Conservation (phyloP, 2,329 filamentous ascomycete species). For the Mariannaea elegans region DNA sequence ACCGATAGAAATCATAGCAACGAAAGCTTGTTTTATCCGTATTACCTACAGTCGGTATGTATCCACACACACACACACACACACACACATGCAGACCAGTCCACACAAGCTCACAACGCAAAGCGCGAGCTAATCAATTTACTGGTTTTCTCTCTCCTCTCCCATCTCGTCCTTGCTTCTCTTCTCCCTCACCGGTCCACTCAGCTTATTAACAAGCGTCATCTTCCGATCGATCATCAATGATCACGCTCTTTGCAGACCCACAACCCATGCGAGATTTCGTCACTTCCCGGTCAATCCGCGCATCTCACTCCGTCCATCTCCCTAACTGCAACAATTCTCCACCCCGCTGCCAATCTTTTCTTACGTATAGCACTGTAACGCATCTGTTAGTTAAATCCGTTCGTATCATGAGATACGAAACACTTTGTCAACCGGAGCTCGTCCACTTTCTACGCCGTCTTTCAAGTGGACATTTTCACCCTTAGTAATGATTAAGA, state of each 20-base stretch:
- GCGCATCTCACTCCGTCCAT: no score
- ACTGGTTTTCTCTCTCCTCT: neutral
- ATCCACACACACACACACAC: neutral
- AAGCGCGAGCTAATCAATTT: no score
- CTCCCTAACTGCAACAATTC: no score
- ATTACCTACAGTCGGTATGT: no score
- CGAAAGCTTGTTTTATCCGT: neutral
- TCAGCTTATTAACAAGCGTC: neutral
- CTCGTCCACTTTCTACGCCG: neutral
- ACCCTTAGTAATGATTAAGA: no score
- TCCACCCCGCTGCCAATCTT: no score
- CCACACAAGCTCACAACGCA: no score
- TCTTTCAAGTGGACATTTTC: no score
- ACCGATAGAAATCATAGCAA: neutral
- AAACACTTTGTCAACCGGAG: neutral
- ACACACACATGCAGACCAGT: neutral
- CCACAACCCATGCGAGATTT: conserved; percentile 15
- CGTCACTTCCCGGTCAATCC: conserved; percentile 10
- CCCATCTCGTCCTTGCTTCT: neutral
- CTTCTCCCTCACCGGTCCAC: neutral
- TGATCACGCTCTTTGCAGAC: neutral
- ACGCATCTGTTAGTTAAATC: no score
- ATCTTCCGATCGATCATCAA: conserved; percentile 10
- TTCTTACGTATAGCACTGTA: no score
- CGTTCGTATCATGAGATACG: no score